Evolutionary conservation across 192 early-diverging fungal species (phyloP).

Genomic region (Coemansia sp.): DNA sequence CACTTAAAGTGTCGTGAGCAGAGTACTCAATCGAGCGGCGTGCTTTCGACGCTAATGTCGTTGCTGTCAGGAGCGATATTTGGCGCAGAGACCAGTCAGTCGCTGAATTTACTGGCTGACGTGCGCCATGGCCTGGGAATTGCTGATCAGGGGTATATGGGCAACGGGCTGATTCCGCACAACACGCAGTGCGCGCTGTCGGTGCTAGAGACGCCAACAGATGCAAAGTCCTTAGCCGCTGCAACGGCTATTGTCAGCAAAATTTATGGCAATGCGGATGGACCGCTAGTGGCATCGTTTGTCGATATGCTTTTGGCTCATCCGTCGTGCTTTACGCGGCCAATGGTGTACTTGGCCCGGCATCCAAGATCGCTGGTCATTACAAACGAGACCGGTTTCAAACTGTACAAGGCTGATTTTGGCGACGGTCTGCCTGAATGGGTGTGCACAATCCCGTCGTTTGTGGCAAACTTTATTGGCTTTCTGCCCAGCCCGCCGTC

Average conservation of each 20-base stretch:
- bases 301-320: constrained; percentile 32
- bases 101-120: constrained; percentile 35
- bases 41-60: background rate
- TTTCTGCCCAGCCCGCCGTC: constrained; percentile 46
- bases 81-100: constrained; percentile 21
- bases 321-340: constrained; percentile 41
- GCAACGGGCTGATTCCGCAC: constrained; percentile 44
- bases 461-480: constrained; percentile 50
- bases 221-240: constrained; percentile 15
- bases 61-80: background rate
- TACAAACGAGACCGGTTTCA: constrained; percentile 41
- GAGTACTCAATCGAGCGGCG: background rate
- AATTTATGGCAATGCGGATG: constrained; percentile 30
- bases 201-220: constrained; percentile 26
- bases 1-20: constrained; percentile 26
- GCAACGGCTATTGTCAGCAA: constrained; percentile 9
- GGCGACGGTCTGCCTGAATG: constrained; percentile 44
- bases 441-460: constrained; percentile 45
- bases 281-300: constrained; percentile 35
- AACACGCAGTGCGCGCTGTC: constrained; percentile 28
- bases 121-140: constrained; percentile 37
- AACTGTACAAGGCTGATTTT: constrained; percentile 42
- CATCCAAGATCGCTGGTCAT: constrained; percentile 35
- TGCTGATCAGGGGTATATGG: constrained; percentile 31
- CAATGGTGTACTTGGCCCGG: constrained; percentile 32